These are phyloP conservation scores for Alternaria arbusti DNA, from an alignment of 2,329 filamentous ascomycete genomes.

Conservation along the genomic window DNA sequence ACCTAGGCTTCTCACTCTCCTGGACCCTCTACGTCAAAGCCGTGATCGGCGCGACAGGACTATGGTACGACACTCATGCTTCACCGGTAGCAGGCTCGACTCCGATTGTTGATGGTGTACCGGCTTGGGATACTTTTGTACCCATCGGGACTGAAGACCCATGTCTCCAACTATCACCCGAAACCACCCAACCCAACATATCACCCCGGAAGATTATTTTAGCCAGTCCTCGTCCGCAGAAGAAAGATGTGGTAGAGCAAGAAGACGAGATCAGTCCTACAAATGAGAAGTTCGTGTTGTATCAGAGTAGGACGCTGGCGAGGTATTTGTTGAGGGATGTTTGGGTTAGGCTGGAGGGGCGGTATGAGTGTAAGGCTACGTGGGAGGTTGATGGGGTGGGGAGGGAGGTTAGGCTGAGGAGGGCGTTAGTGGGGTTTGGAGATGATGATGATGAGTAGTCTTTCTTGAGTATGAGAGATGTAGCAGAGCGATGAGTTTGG, in stretches of 20 bases:
- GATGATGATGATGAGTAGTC: not conserved
- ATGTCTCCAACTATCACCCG: not conserved
- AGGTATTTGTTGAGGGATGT: conserved; percentile 14
- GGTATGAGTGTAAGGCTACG: conserved; percentile 15
- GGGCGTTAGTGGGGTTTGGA: conserved; percentile 8
- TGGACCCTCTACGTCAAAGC: conserved; percentile 20
- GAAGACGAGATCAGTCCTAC: not conserved
- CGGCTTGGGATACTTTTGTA: conserved; percentile 16
- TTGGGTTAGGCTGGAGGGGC: conserved; percentile 10
- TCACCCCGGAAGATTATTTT: conserved; percentile 2
- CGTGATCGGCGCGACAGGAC: conserved; percentile 8
- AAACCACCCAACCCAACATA: not conserved
- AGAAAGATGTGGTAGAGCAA: not conserved
- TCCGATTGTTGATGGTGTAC: not conserved
- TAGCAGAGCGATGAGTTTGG: not conserved
- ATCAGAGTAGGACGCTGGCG: conserved; percentile 19
- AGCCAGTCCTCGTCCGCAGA: not conserved
- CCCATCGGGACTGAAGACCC: not conserved
- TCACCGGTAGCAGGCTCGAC: conserved; percentile 6
- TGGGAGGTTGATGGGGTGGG: conserved; percentile 18
- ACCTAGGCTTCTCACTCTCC: conserved; percentile 19
- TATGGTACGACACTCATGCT: conserved; percentile 25
- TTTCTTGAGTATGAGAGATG: not conserved
- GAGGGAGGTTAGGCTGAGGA: conserved; percentile 6
- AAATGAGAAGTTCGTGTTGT: conserved; percentile 18